Conservation (phyloP, 2,329 filamentous ascomycete species). For the Coniochaeta pulveracea region DNA sequence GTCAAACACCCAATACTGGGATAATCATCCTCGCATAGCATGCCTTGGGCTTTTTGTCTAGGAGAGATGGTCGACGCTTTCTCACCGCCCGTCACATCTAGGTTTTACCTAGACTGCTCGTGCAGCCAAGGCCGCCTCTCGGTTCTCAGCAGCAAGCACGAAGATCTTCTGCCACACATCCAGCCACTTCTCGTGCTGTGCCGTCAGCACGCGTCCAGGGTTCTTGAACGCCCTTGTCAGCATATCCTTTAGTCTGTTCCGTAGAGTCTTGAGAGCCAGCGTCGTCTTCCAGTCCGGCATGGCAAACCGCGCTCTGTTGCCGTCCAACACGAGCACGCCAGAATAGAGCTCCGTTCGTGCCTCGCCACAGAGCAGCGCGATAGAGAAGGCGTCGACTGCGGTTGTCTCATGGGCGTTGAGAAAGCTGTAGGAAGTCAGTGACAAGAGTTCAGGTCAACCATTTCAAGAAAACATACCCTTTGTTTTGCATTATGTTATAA, state of each 20-base stretch:
- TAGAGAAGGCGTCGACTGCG: slow-evolving; percentile 67
- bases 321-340: slow-evolving; percentile 77
- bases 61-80: too few relatives aligned
- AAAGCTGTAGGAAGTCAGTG: slow-evolving; percentile 31
- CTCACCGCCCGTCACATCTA: too few relatives aligned
- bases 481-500: slow-evolving; percentile 95
- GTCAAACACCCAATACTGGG: too few relatives aligned
- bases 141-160: slow-evolving; percentile 11
- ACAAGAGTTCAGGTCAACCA: slow-evolving; percentile 13
- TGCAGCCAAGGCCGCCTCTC: slow-evolving; percentile 9
- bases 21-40: too few relatives aligned
- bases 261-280: slow-evolving; percentile 76
- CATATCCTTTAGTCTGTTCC: slow-evolving; percentile 63
- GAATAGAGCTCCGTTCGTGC: slow-evolving; percentile 83
- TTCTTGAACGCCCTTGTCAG: slow-evolving; percentile 60
- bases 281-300: slow-evolving; percentile 83
- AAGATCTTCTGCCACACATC: slow-evolving; percentile 66
- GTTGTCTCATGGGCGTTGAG: slow-evolving; percentile 89
- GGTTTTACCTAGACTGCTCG: too few relatives aligned
- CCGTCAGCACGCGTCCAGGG: slow-evolving; percentile 49
- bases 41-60: too few relatives aligned
- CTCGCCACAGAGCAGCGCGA: slow-evolving; percentile 79
- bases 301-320: slow-evolving; percentile 74
- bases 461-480: slow-evolving; percentile 51
- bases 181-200: slow-evolving; percentile 63